Percentiles rank a stretch among this genome's conserved stretches.
phyloP scores from a whole-genome alignment of 352 stramenopile genomes.

The Phytopythium ostracodes region DNA sequence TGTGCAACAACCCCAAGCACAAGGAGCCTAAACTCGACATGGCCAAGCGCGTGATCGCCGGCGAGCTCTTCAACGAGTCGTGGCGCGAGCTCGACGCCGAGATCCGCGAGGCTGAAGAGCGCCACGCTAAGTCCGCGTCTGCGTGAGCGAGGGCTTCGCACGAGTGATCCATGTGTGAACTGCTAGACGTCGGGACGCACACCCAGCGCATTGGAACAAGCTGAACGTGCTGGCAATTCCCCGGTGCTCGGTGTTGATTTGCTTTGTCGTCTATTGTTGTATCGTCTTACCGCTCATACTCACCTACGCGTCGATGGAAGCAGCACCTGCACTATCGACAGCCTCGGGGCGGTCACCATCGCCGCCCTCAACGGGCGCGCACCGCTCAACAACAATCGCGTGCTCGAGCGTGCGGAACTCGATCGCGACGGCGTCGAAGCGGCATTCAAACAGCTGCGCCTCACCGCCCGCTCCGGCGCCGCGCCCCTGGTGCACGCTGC shows the following conservation, averaged over 20 bases:
- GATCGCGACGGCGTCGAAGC: conserved; percentile 73
- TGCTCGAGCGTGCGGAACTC: conserved; percentile 71
- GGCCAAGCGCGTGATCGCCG: conserved; percentile 98
- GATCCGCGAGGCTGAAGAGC: conserved; percentile 79
- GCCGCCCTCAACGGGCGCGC: conserved; percentile 10
- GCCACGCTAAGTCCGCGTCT: neutral
- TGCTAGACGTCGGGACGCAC: neutral
- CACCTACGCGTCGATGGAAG: neutral
- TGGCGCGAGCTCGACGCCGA: conserved; percentile 99
- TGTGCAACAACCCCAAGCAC: conserved; percentile 99
- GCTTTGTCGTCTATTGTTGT: neutral
- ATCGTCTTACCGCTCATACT: neutral
- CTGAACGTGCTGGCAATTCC: neutral
- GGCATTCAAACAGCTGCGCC: conserved; percentile 63
- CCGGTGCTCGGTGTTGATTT: neutral
- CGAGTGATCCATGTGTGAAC: neutral
- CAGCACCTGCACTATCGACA: neutral
- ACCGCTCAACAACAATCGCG: conserved; percentile 59
- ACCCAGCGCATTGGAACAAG: neutral
- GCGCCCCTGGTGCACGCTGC: conserved; percentile 74
- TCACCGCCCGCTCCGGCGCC: conserved; percentile 37
- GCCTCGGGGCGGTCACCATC: neutral
- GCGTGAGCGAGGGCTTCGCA: neutral
- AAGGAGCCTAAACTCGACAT: conserved; percentile 99
- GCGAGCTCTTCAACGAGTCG: conserved; percentile 96